Evolutionary conservation across 176 grass and related monocot species (phyloP).

Genomic region (Panicum miliaceum): DNA sequence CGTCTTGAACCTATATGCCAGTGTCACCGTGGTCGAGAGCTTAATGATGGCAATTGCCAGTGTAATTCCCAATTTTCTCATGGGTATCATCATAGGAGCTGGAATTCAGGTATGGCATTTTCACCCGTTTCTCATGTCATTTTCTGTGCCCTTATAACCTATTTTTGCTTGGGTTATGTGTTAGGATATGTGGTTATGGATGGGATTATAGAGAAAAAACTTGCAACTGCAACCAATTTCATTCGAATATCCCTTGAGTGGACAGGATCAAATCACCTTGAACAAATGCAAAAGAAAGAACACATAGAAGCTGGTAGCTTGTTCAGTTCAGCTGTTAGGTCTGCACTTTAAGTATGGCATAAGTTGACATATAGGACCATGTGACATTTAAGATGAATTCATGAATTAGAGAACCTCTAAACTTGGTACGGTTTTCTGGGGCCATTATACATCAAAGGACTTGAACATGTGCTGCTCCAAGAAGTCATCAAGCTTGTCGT

Average conservation of each 20-base stretch:
- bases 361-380: neutral
- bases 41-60: slow-evolving; percentile 99
- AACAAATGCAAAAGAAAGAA: neutral
- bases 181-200: neutral
- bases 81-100: slow-evolving; percentile 98
- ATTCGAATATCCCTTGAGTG: neutral
- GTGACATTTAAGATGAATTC: slow-evolving; percentile 24
- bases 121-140: neutral
- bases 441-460: slow-evolving; percentile 19
- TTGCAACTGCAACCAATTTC: slow-evolving; percentile 7
- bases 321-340: neutral
- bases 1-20: slow-evolving; percentile 78
- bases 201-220: neutral
- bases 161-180: neutral
- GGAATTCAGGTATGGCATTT: slow-evolving; percentile 84
- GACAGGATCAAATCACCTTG: neutral
- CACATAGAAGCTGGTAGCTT: neutral
- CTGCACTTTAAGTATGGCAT: neutral
- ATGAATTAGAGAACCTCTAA: slow-evolving; percentile 10
- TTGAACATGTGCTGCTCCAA: neutral
- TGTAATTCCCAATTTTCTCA: slow-evolving; percentile 98
- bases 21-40: slow-evolving; percentile 95
- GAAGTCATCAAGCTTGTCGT: slow-evolving; percentile 25
- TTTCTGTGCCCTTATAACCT: neutral
- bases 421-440: neutral